Conservation (phyloP, 495 filamentous ascomycete genomes). For the Glarea lozoyensis region DNA sequence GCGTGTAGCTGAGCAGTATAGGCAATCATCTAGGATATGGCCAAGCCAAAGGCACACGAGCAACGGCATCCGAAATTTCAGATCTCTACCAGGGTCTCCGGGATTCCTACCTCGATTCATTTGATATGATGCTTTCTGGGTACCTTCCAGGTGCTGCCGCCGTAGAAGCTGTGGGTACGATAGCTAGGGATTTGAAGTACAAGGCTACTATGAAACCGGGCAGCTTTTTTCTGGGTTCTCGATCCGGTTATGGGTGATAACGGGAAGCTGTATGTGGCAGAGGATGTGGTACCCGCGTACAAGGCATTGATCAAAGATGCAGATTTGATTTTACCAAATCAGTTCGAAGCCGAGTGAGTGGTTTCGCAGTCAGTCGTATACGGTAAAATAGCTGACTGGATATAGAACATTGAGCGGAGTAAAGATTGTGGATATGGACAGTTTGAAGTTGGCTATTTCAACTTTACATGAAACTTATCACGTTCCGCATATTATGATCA, state of each 20-base stretch:
- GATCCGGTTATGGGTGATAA: slow-evolving; percentile 99
- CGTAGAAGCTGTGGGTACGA: slow-evolving; percentile 74
- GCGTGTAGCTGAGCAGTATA: slow-evolving; percentile 24
- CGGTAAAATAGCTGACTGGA: slow-evolving; percentile 6
- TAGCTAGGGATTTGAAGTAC: slow-evolving; percentile 68
- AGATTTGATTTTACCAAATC: slow-evolving; percentile 90
- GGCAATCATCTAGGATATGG: slow-evolving; percentile 91
- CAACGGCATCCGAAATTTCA: slow-evolving; percentile 73
- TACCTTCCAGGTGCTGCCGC: slow-evolving; percentile 81
- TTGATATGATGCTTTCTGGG: slow-evolving; percentile 87
- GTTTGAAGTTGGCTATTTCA: slow-evolving; percentile 63
- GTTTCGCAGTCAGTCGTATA: background rate
- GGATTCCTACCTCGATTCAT: slow-evolving; percentile 71
- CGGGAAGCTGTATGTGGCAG: slow-evolving; percentile 78
- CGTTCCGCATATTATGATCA: slow-evolving; percentile 88
- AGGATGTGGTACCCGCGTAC: slow-evolving; percentile 88
- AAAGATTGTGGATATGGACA: slow-evolving; percentile 67
- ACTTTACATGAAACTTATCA: slow-evolving; percentile 67
- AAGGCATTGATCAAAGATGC: slow-evolving; percentile 67
- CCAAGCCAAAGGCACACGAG: slow-evolving; percentile 73
- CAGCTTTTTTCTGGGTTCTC: slow-evolving; percentile 91
- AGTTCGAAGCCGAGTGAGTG: slow-evolving; percentile 89
- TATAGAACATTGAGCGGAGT: slow-evolving; percentile 68
- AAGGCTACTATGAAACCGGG: slow-evolving; percentile 56
- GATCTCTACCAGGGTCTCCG: slow-evolving; percentile 78